These are phyloP conservation scores for Exophiala sp. DNA, from an alignment of 2,329 filamentous ascomycete species.

Conservation along the genomic window DNA sequence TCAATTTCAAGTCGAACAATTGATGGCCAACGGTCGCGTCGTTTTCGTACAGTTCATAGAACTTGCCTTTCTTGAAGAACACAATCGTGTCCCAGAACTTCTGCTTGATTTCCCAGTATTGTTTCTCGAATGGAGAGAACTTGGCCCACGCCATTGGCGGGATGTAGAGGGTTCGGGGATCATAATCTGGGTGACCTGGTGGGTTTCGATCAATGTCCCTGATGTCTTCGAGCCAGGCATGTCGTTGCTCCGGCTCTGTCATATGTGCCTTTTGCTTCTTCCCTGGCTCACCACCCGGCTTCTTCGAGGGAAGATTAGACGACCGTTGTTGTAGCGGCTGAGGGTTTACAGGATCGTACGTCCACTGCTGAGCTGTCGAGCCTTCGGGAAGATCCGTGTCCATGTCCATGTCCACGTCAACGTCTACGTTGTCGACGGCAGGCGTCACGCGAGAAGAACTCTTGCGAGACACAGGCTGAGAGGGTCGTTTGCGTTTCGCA, in stretches of 20 bases:
- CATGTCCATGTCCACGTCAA: conserved; percentile 50
- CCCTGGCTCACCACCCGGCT: conserved; percentile 31
- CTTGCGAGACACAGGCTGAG: conserved; percentile 34
- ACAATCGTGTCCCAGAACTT: conserved; percentile 97
- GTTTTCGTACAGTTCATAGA: conserved; percentile 97
- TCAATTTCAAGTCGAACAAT: conserved; percentile 94
- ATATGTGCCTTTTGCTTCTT: conserved; percentile 64
- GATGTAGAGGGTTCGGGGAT: conserved; percentile 84
- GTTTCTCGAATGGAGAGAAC: conserved; percentile 92
- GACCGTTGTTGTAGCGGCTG: conserved; percentile 47
- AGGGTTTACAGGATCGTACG: conserved; percentile 58
- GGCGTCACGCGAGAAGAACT: conserved; percentile 42
- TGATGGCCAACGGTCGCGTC: conserved; percentile 95
- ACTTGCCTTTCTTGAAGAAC: conserved; percentile 99
- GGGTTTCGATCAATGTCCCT: conserved; percentile 77
- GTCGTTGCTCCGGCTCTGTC: conserved; percentile 76
- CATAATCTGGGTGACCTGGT: conserved; percentile 76
- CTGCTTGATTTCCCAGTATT: conserved; percentile 99
- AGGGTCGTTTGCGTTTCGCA: conserved; percentile 64
- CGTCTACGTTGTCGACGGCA: conserved; percentile 37
- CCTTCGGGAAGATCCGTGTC: conserved; percentile 52
- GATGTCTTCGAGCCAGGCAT: conserved; percentile 83
- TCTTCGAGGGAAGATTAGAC: conserved; percentile 35
- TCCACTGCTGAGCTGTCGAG: conserved; percentile 80
- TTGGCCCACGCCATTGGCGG: conserved; percentile 71